phyloP scores from a whole-genome alignment of 306 rosid genomes.

The Urtica urens region DNA sequence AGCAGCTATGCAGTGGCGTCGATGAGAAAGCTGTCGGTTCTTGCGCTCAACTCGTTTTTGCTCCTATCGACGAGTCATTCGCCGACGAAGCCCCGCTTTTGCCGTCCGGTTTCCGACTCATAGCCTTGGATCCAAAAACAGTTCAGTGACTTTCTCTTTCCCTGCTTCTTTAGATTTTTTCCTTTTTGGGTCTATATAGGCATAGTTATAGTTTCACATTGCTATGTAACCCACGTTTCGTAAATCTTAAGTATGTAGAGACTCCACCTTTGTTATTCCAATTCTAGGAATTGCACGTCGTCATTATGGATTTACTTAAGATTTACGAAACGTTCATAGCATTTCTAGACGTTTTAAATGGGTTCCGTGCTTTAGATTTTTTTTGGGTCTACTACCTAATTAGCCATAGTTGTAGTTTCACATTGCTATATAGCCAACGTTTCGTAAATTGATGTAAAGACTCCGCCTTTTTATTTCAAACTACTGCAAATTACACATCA shows the following conservation, averaged over 20 bases:
- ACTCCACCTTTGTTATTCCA: too few relatives aligned
- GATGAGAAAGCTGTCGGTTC: constrained; percentile 84
- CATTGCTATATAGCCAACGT: neutral
- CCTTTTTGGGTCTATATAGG: too few relatives aligned
- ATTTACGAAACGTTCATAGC: too few relatives aligned
- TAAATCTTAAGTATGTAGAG: too few relatives aligned
- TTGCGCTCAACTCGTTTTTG: constrained; percentile 94
- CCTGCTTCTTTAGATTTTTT: neutral
- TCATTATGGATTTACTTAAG: too few relatives aligned
- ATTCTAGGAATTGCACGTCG: too few relatives aligned
- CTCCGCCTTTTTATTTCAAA: too few relatives aligned
- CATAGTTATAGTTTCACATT: neutral
- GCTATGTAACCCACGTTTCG: neutral
- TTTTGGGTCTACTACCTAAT: too few relatives aligned
- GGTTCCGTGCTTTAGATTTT: too few relatives aligned
- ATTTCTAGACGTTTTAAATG: too few relatives aligned
- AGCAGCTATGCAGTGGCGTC: constrained; percentile 88
- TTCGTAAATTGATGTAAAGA: too few relatives aligned
- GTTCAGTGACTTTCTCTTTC: constrained; percentile 29
- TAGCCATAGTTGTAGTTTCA: neutral
- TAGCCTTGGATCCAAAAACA: constrained; percentile 80
- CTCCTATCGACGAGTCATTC: constrained; percentile 92
- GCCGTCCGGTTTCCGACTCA: constrained; percentile 93
- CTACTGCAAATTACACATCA: too few relatives aligned
- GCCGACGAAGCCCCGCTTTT: constrained; percentile 88